Evolutionary conservation across 805 yeast species (phyloP).

Genomic region (Citeromyces matritensis): DNA sequence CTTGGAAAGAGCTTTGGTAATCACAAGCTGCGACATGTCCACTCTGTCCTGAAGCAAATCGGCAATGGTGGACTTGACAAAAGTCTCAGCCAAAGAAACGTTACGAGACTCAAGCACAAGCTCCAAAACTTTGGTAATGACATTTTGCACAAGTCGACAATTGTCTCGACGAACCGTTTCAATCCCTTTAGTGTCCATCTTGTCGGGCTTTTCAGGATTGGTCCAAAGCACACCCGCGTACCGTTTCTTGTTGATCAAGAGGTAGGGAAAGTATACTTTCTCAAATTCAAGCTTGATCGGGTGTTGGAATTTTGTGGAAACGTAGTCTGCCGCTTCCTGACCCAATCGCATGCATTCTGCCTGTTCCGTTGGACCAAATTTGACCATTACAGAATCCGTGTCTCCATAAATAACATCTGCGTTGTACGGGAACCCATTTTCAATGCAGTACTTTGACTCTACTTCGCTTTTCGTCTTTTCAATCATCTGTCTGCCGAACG

Average conservation of each 20-base stretch:
- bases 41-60: constrained; percentile 82
- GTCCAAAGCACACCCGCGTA: constrained; percentile 98
- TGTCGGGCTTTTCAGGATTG: constrained; percentile 77
- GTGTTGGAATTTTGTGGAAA: constrained; percentile 60
- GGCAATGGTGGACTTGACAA: constrained; percentile 77
- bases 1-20: constrained; percentile 80
- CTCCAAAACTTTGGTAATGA: constrained; percentile 81
- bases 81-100: constrained; percentile 70
- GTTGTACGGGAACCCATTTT: constrained; percentile 74
- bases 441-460: constrained; percentile 61
- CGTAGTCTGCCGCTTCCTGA: constrained; percentile 84
- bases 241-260: constrained; percentile 88
- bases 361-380: constrained; percentile 74
- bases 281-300: constrained; percentile 96
- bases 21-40: constrained; percentile 86
- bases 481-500: constrained; percentile 95
- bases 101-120: constrained; percentile 77
- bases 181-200: constrained; percentile 96
- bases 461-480: constrained; percentile 82
- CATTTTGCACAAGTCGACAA: constrained; percentile 87
- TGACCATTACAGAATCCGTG: constrained; percentile 98
- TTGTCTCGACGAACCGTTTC: constrained; percentile 98
- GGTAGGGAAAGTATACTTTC: constrained; percentile 89
- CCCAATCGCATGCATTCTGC: constrained; percentile 83
- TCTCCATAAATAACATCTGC: constrained; percentile 94